Conservation (phyloP, 768 basidiomycete species). For the Albatrellus ellisii region DNA sequence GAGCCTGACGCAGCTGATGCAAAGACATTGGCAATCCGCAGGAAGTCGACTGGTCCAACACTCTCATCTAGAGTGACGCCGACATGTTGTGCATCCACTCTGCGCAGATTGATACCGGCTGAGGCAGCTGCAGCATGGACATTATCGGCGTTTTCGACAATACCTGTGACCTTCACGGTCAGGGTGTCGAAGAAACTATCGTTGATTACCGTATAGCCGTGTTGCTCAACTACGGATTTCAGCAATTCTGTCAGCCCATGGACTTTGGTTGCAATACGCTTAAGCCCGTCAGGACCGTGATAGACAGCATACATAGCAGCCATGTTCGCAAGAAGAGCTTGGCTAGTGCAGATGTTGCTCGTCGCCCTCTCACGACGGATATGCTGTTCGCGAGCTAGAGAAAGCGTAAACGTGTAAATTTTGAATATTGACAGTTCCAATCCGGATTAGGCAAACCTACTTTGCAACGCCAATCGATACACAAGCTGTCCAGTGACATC, state of each 20-base stretch:
- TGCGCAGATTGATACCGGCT: constrained; percentile 74
- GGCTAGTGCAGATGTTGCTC: constrained; percentile 96
- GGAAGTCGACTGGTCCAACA: constrained; percentile 59
- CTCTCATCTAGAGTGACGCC: constrained; percentile 93
- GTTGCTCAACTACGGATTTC: constrained; percentile 44
- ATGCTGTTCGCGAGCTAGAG: constrained; percentile 86
- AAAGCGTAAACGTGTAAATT: background rate
- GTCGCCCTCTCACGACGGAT: constrained; percentile 98
- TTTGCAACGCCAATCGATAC: constrained; percentile 89
- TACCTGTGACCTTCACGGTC: constrained; percentile 57
- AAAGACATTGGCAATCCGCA: constrained; percentile 74
- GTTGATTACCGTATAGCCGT: constrained; percentile 68
- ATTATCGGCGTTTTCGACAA: constrained; percentile 37
- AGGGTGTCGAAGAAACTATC: constrained; percentile 85
- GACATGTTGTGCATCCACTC: constrained; percentile 57
- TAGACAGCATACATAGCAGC: constrained; percentile 98
- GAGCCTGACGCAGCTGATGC: constrained; percentile 44
- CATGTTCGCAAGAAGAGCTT: constrained; percentile 98
- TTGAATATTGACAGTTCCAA: background rate
- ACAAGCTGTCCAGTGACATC: constrained; percentile 78
- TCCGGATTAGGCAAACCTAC: constrained; percentile 50
- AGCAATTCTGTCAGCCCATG: constrained; percentile 78
- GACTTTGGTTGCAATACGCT: constrained; percentile 80
- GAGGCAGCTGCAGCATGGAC: constrained; percentile 58
- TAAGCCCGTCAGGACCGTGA: constrained; percentile 82